These are phyloP conservation scores for Brassica cretica DNA, from an alignment of 345 rosid species.

Conservation along the genomic window DNA sequence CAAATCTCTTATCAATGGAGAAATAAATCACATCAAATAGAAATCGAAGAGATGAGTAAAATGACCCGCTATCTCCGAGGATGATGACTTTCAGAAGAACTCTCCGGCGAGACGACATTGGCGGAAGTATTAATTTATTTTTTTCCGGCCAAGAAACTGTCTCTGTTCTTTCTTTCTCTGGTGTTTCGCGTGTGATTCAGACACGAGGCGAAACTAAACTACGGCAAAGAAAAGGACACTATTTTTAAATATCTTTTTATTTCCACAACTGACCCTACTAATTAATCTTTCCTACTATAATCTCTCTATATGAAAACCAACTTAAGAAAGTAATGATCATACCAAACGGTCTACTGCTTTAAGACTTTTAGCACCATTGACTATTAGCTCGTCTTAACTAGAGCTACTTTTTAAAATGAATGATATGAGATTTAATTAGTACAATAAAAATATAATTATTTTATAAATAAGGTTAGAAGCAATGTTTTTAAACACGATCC, in stretches of 20 bases:
- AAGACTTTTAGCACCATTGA: neutral
- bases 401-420: neutral
- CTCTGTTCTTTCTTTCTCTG: conserved; percentile 9
- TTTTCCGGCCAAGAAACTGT: conserved; percentile 27
- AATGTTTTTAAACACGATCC: no score
- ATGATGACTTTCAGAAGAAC: conserved; percentile 23
- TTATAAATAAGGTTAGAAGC: neutral
- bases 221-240: conserved; percentile 25
- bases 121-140: neutral
- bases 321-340: neutral
- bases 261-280: conserved; percentile 11
- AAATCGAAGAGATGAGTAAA: neutral
- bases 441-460: neutral
- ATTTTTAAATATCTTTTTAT: conserved; percentile 8
- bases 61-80: conserved; percentile 22
- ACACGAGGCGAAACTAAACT: neutral
- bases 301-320: neutral
- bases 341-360: conserved; percentile 2
- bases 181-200: conserved; percentile 16
- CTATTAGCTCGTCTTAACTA: no score
- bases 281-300: conserved; percentile 15
- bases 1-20: neutral
- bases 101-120: conserved; percentile 28
- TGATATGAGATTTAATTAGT: no score
- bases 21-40: neutral